Percentiles rank a stretch among this genome's conserved stretches.
phyloP scores from a whole-genome alignment of 768 basidiomycete genomes.

The Pisolithus sp. region DNA sequence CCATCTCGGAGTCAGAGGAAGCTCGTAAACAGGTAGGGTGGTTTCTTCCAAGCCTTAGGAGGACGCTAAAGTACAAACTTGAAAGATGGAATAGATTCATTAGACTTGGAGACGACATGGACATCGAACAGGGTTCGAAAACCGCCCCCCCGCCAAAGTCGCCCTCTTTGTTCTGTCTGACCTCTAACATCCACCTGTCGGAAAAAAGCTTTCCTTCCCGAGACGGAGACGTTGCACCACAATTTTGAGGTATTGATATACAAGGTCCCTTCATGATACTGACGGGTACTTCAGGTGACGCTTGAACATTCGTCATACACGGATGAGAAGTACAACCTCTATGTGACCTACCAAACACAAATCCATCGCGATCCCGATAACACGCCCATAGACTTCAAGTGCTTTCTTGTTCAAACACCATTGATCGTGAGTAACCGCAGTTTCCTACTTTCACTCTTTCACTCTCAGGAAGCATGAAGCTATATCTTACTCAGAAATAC shows the following conservation, averaged over 20 bases:
- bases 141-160: conserved; percentile 3
- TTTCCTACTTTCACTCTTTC: neutral
- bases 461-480: conserved; percentile 40
- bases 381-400: conserved; percentile 46
- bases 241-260: conserved; percentile 49
- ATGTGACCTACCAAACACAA: conserved; percentile 64
- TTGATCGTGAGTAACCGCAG: conserved; percentile 45
- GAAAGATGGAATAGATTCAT: conserved; percentile 71
- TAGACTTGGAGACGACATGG: conserved; percentile 33
- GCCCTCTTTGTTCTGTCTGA: conserved; percentile 33
- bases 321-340: conserved; percentile 76
- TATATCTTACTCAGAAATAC: conserved; percentile 49
- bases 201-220: conserved; percentile 36
- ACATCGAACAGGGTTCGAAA: conserved; percentile 11
- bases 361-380: conserved; percentile 68
- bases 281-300: conserved; percentile 42
- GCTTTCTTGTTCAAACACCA: conserved; percentile 78
- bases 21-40: conserved; percentile 55
- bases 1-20: conserved; percentile 73
- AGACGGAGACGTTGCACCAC: conserved; percentile 34
- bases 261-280: neutral
- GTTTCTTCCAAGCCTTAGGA: neutral
- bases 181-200: conserved; percentile 46
- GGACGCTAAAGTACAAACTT: neutral
- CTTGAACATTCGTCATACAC: conserved; percentile 75